Conservation (phyloP, 331 rosid genomes). For the Cucumis variabilis region DNA sequence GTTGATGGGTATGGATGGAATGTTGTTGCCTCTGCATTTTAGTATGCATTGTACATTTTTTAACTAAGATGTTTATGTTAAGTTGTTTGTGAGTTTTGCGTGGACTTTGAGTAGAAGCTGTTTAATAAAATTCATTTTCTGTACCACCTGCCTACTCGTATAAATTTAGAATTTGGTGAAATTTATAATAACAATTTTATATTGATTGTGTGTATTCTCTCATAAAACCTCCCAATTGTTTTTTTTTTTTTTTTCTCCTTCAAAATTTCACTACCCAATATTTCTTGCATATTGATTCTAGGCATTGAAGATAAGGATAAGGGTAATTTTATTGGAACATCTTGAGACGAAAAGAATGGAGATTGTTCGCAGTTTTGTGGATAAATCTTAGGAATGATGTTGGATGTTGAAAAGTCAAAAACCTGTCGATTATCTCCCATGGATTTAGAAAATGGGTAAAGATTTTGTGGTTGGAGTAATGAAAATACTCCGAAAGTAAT, state of each 20-base stretch:
- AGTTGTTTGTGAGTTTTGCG: slow-evolving; percentile 2
- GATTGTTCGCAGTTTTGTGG: not conserved
- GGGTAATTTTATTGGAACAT: not conserved
- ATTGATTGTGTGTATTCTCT: not conserved
- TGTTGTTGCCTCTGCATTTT: not conserved
- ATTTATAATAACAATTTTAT: not conserved
- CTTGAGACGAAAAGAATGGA: not conserved
- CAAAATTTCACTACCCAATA: not conserved
- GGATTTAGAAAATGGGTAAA: not conserved
- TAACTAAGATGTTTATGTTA: not conserved
- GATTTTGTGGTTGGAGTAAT: slow-evolving; percentile 3
- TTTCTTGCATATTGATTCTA: not conserved
- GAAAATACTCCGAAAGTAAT: not conserved
- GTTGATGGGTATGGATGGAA: not conserved
- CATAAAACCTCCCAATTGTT: not conserved
- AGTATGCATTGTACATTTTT: not conserved
- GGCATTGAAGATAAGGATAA: slow-evolving; percentile 3
- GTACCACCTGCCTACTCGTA: not conserved
- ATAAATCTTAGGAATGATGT: not conserved
- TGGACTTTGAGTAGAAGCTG: not conserved
- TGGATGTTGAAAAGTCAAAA: not conserved
- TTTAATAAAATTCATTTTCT: not conserved
- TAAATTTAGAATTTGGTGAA: not conserved
- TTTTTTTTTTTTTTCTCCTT: not conserved
- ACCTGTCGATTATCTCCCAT: not conserved